Evolutionary conservation across 2,329 filamentous ascomycete species (phyloP).

Genomic region (Penicillium rolfsii): DNA sequence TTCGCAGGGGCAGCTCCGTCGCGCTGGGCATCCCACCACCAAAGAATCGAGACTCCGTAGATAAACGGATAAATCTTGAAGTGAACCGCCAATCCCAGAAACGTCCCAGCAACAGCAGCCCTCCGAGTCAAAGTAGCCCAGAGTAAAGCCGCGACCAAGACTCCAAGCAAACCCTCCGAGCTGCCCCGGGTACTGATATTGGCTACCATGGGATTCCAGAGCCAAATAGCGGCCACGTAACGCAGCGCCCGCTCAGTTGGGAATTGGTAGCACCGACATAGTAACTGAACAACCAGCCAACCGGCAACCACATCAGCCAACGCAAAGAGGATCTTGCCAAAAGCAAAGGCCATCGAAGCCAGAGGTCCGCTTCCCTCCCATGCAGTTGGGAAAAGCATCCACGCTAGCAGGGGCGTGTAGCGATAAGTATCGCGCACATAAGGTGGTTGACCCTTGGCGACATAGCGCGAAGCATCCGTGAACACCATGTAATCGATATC

Average conservation of each 20-base stretch:
- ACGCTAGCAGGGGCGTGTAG: slow-evolving; percentile 92
- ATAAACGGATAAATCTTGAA: slow-evolving; percentile 99
- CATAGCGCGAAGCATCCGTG: slow-evolving; percentile 86
- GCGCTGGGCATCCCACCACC: slow-evolving; percentile 44
- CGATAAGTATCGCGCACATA: slow-evolving; percentile 93
- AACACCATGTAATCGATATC: slow-evolving; percentile 99
- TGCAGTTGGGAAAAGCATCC: slow-evolving; percentile 82
- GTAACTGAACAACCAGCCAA: slow-evolving; percentile 68
- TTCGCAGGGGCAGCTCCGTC: slow-evolving; percentile 16
- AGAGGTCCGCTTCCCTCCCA: slow-evolving; percentile 45
- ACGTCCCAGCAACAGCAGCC: slow-evolving; percentile 67
- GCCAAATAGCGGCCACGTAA: slow-evolving; percentile 79
- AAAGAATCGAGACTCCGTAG: slow-evolving; percentile 68
- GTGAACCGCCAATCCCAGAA: slow-evolving; percentile 85
- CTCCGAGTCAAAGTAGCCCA: slow-evolving; percentile 74
- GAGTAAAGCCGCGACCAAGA: slow-evolving; percentile 78
- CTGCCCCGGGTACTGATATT: slow-evolving; percentile 94
- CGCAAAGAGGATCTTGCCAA: slow-evolving; percentile 86
- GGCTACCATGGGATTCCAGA: slow-evolving; percentile 97
- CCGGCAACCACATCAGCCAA: slow-evolving; percentile 81
- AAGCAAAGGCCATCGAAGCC: slow-evolving; percentile 60
- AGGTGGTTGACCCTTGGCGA: slow-evolving; percentile 69
- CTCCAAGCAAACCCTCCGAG: slow-evolving; percentile 85
- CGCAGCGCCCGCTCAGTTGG: slow-evolving; percentile 62
- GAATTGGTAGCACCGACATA: slow-evolving; percentile 55